Percentiles rank a stretch among this genome's conserved stretches.
Conservation (phyloP, 305 asterid species). For the Fraxinus velutina region DNA sequence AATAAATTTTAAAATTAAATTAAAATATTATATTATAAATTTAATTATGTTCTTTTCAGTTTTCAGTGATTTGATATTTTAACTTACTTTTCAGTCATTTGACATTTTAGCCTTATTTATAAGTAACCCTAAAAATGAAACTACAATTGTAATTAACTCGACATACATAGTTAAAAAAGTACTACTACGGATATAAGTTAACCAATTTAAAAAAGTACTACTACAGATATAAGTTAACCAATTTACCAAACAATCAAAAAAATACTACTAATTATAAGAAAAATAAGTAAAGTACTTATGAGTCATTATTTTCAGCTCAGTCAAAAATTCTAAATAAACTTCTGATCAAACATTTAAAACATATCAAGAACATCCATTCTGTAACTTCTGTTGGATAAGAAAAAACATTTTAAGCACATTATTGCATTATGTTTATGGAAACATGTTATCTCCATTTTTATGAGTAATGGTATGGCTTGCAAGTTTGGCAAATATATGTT, state of each 20-base stretch:
- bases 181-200: background rate
- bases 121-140: background rate
- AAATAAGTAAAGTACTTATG: background rate
- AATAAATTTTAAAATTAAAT: background rate
- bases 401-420: background rate
- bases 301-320: background rate
- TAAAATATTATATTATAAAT: background rate
- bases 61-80: background rate
- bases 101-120: background rate
- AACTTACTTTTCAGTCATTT: background rate
- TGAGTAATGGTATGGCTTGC: background rate
- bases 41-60: background rate
- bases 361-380: background rate
- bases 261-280: background rate
- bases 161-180: background rate
- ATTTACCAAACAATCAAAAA: background rate
- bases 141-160: background rate
- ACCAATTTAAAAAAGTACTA: background rate
- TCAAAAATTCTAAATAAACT: background rate
- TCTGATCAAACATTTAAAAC: background rate
- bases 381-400: background rate
- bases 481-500: background rate
- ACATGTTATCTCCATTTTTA: background rate
- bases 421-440: background rate
- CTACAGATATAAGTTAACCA: background rate